Conservation (phyloP, 106 monocot species). For the Dendrobium chrysotoxum region DNA sequence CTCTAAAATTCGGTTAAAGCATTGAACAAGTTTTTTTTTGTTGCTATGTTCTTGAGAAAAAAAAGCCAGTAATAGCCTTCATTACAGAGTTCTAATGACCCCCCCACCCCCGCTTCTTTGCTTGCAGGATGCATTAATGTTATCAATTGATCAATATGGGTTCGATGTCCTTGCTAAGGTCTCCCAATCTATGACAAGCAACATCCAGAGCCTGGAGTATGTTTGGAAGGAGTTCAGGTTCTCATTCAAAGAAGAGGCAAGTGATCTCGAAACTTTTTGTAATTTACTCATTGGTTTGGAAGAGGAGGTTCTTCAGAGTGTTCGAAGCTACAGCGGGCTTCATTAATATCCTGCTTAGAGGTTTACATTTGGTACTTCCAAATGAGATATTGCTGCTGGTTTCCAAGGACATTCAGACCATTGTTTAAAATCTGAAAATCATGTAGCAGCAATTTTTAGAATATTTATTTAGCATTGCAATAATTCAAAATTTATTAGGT, state of each 20-base stretch:
- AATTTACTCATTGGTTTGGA: slow-evolving; percentile 62
- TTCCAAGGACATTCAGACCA: no score
- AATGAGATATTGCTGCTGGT: no score
- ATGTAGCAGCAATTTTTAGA: no score
- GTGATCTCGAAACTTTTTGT: slow-evolving; percentile 64
- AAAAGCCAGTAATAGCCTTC: not conserved
- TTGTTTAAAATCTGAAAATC: no score
- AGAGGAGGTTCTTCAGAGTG: slow-evolving; percentile 62
- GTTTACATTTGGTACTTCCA: no score
- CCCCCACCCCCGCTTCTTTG: not conserved
- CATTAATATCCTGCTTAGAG: not conserved
- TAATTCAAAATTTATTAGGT: no score
- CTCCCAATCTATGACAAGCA: slow-evolving; percentile 5
- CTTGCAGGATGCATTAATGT: slow-evolving; percentile 66
- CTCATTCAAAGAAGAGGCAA: slow-evolving; percentile 63
- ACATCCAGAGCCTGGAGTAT: slow-evolving; percentile 19
- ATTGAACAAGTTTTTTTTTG: not conserved
- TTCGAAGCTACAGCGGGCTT: slow-evolving; percentile 74
- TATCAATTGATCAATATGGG: slow-evolving; percentile 58
- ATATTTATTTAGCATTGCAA: no score
- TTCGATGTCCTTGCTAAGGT: slow-evolving; percentile 79
- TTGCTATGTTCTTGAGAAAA: not conserved
- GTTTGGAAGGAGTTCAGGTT: slow-evolving; percentile 89
- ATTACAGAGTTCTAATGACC: not conserved
- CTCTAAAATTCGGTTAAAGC: no score